Base-by-base conservation (phyloP, 2,329 filamentous ascomycete genomes). In the Curvularia sp. region DNA sequence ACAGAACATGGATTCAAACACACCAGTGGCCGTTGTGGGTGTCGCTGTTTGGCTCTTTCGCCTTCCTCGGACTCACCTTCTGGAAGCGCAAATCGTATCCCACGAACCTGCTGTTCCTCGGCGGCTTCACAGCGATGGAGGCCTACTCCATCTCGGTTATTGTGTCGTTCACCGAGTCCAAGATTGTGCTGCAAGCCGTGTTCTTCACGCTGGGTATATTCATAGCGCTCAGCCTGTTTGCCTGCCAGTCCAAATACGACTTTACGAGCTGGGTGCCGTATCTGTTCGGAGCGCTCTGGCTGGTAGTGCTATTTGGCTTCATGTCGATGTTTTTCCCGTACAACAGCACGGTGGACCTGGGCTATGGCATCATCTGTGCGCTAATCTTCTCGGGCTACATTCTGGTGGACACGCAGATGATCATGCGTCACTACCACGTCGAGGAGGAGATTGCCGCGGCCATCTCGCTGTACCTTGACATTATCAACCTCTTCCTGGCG, bases 201-300 rank as follows among this genome's bases (percentile, higher is more conserved):
- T 80, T 97, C 65, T 87, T 99, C 57, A 99, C 95, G 1, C 77
- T 87, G 9, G 87, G 81, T 51, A 86, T 89, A 68, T 89, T 89
- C 70, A 78, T 88, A 45, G 85, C 83, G 28, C 76, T 89, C 56
- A 88, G 85, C 3, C 79, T 93, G 43, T 98, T 99, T 77, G 95
- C 95, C 49, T 97, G 93, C 86, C 95, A 99, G 82, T 91, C 91
- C 65, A 96, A 96, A 78, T 99, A 99, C 76, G 95, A 99, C 82
- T 99, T 99, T 77, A 98, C 94, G 1, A 89, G 87, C 64, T 99
- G 95, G 94, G 91, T 94, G 83, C 94, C 95, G 18, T 98, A 97
- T 76, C 86, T 98, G 3, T 96, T 96, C 72, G 93, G 93, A 57
- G 89, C 84, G 0, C 85, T 99, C 18, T 98, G 95, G 95, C 89